Evolutionary conservation across 2,329 filamentous ascomycete genomes (phyloP), one percentile per base, ranked within the genome.

Genomic region (Pseudogymnoascus sp.): DNA sequence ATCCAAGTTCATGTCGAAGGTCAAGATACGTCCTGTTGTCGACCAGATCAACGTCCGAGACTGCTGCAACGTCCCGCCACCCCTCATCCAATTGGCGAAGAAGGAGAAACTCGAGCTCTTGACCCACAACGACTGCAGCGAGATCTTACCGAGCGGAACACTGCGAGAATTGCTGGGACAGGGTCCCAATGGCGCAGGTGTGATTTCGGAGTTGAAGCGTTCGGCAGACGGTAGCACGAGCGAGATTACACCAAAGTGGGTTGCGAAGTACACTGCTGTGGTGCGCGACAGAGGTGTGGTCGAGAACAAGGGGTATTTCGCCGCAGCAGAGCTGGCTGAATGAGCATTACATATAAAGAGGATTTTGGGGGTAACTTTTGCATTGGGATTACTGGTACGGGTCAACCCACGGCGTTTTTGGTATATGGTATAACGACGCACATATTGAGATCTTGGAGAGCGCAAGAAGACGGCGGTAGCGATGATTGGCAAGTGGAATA

Each of bases 221-320:
- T 89, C 90, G 0, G 79, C 96, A 64, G 81, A 83, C 69, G 93
- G 92, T 4, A 61, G n/a, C 36, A 43, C 34, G 60, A 43, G 60
- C 65, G 87, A 96, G 68, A 83, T 98, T 60, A 84, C 85, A 65
- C 93, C 95, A 28, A 87, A 93, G 74, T 99, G 95, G 93, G 95
- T 98, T 28, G 89, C 93, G 69, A 96, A 98, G 75, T 99, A 99
- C 75, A 97, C 93, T 39, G 95, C 95, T 1, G 93, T 98, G 65
- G 91, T 98, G 43, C 90, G 90, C 75, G 90, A 98, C 74, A 83
- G 95, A 63, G 95, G 95, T 13, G 95, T 99, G 7, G 93, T 99
- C 68, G 95, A 99, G 80, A 96, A 95, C 74, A 99, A 98, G 80
- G 95, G 95, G 6, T 98, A 97, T 77, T 97, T 97, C 79, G 93